phyloP scores from a whole-genome alignment of 2,329 filamentous ascomycete genomes.

The Diaporthe longicolla region DNA sequence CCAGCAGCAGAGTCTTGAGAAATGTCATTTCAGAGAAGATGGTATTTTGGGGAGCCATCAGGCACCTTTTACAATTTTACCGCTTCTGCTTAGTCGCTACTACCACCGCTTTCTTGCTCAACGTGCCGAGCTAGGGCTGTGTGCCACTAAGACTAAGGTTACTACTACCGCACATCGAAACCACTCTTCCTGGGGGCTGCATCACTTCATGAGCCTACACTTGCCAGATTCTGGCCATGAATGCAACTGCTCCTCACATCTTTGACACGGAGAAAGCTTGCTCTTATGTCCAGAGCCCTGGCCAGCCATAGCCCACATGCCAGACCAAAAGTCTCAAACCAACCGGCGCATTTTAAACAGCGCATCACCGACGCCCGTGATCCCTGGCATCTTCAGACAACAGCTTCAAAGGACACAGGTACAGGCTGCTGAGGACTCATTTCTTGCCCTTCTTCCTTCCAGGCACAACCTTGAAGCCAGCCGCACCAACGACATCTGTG shows the following conservation, averaged over 20 bases:
- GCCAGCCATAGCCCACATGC: constrained; percentile 1
- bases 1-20: not conserved
- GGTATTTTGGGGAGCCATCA: not conserved
- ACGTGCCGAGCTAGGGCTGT: not conserved
- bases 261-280: not conserved
- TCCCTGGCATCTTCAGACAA: not conserved
- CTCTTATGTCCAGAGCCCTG: not conserved
- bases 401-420: not conserved
- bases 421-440: constrained; percentile 52
- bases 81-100: constrained; percentile 4
- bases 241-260: not conserved
- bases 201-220: not conserved
- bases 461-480: constrained; percentile 90
- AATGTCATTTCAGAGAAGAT: not conserved
- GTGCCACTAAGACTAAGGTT: not conserved
- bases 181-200: not conserved
- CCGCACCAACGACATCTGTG: constrained; percentile 54
- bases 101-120: not conserved
- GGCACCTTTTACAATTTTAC: constrained; percentile 11
- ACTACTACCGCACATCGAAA: not conserved
- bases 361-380: not conserved
- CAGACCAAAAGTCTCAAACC: not conserved
- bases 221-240: not conserved
- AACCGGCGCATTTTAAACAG: not conserved
- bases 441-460: constrained; percentile 93